phyloP scores from a whole-genome alignment of 495 filamentous ascomycete genomes.

The Annulohypoxylon bovei region DNA sequence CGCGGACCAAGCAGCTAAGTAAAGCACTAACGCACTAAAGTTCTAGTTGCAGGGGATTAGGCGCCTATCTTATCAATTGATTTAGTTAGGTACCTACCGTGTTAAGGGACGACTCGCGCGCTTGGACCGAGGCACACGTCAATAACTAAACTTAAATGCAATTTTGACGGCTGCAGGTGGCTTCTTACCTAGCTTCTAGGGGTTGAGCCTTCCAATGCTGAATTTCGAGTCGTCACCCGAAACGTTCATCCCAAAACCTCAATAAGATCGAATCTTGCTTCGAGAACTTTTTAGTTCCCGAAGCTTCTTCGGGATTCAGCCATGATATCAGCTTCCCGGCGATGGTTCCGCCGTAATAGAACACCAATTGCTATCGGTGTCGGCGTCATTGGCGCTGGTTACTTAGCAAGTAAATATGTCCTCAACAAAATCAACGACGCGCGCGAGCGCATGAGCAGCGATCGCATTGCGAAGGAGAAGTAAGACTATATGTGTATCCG shows the following conservation, averaged over 20 bases:
- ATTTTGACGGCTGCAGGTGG: constrained; percentile 19
- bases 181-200: not conserved
- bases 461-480: constrained; percentile 96
- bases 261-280: constrained; percentile 9
- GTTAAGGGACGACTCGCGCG: constrained; percentile 21
- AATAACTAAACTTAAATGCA: constrained; percentile 13
- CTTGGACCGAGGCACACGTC: constrained; percentile 42
- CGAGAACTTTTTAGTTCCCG: constrained; percentile 9
- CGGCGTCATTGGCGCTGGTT: constrained; percentile 87
- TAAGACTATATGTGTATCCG: constrained; percentile 53
- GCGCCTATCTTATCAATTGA: constrained; percentile 36
- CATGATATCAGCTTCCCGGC: constrained; percentile 85
- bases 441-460: constrained; percentile 92
- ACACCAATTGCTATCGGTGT: constrained; percentile 86
- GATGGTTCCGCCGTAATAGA: constrained; percentile 92
- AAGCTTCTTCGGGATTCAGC: constrained; percentile 44
- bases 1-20: not conserved
- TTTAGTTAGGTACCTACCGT: constrained; percentile 14
- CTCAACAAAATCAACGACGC: constrained; percentile 89
- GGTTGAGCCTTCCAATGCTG: constrained; percentile 8
- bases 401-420: constrained; percentile 92
- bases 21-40: not conserved
- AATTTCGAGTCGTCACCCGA: constrained; percentile 1
- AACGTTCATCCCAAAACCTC: not conserved
- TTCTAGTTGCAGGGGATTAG: constrained; percentile 13